Evolutionary conservation across 2,329 filamentous ascomycete genomes (phyloP).

Genomic region (Phialocephala sp.): DNA sequence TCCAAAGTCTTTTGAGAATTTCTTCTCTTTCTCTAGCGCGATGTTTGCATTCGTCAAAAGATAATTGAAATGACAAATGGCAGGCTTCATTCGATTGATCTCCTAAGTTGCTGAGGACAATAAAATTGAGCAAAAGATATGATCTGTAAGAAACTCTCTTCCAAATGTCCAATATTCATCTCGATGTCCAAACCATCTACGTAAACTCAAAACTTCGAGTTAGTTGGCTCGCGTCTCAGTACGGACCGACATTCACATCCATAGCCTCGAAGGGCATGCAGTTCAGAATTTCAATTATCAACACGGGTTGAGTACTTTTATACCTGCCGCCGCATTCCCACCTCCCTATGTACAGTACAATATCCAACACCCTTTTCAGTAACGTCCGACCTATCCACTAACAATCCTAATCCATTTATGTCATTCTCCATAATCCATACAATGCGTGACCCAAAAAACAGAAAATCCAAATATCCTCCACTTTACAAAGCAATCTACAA

Average conservation of each 20-base stretch:
- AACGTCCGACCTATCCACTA: neutral
- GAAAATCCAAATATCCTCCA: neutral
- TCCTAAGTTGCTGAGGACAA: no score
- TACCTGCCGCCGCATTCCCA: neutral
- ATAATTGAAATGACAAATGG: no score
- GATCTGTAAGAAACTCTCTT: no score
- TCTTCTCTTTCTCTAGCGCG: no score
- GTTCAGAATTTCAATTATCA: neutral
- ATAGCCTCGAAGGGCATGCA: neutral
- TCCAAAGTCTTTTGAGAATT: no score
- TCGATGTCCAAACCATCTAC: no score
- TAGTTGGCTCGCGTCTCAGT: no score
- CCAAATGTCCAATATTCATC: neutral
- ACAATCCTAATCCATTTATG: neutral
- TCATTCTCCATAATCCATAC: conserved; percentile 16
- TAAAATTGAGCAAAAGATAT: no score
- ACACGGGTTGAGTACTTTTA: neutral
- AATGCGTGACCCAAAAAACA: neutral
- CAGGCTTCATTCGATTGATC: no score
- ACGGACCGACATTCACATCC: no score
- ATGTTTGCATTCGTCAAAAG: no score
- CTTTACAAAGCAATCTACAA: conserved; percentile 20
- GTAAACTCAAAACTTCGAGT: no score
- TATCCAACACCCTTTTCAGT: neutral
- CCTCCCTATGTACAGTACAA: neutral